Evolutionary conservation across 352 stramenopile genomes (phyloP).

Genomic region (Pythium aquatile): DNA sequence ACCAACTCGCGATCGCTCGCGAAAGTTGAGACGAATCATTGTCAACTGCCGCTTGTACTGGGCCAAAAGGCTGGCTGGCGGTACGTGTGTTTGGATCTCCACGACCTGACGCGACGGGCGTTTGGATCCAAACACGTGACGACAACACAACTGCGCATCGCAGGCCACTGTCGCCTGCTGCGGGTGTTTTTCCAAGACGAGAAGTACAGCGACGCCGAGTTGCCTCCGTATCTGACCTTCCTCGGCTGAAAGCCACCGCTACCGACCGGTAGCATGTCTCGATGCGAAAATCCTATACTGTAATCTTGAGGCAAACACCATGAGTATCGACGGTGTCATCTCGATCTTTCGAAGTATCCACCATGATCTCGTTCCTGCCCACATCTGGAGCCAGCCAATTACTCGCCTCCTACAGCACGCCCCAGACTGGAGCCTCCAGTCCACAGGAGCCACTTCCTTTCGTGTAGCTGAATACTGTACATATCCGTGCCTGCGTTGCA

Average conservation of each 20-base stretch:
- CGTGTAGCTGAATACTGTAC: too few species aligned
- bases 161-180: conserved; percentile 66
- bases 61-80: conserved; percentile 47
- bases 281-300: too few species aligned
- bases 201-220: conserved; percentile 59
- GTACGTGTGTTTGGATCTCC: conserved; percentile 77
- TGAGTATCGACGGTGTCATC: too few species aligned
- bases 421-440: too few species aligned
- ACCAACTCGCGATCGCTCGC: conserved; percentile 76
- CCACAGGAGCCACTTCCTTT: too few species aligned
- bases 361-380: too few species aligned
- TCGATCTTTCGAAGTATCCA: too few species aligned
- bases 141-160: conserved; percentile 62
- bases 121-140: conserved; percentile 74
- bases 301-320: too few species aligned
- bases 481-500: too few species aligned
- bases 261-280: too few species aligned
- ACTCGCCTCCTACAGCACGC: too few species aligned
- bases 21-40: conserved; percentile 46
- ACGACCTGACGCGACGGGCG: conserved; percentile 59
- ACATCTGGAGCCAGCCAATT: too few species aligned
- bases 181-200: conserved; percentile 83
- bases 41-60: conserved; percentile 63
- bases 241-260: conserved; percentile 30
- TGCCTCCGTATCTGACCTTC: conserved; percentile 70